Percentiles rank a stretch among this genome's conserved stretches.
Conservation (phyloP, 1,139 yeast genomes). For the Pneumocystis carinii region DNA sequence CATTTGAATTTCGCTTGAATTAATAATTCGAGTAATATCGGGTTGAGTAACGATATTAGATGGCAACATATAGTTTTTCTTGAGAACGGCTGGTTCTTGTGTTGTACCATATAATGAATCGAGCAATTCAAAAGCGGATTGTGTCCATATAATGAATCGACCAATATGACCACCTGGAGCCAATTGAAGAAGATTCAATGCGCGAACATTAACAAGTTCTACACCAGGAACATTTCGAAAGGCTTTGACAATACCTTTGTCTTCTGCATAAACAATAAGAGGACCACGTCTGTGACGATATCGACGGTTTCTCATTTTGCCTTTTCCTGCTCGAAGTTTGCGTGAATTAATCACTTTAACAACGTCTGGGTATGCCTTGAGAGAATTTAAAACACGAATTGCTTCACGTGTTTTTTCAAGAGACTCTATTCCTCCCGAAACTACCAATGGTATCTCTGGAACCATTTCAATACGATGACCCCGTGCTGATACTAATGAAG, state of each 20-base stretch:
- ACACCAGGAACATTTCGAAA: conserved; percentile 99
- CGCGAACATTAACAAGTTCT: conserved; percentile 84
- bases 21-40: conserved; percentile 92
- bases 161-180: conserved; percentile 99
- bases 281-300: conserved; percentile 99
- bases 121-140: conserved; percentile 90
- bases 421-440: conserved; percentile 83
- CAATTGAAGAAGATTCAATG: conserved; percentile 92
- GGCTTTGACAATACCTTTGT: conserved; percentile 95
- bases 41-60: conserved; percentile 85
- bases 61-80: conserved; percentile 88
- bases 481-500: conserved; percentile 97
- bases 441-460: conserved; percentile 97
- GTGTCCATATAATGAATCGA: conserved; percentile 99
- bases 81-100: conserved; percentile 57
- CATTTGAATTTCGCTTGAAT: conserved; percentile 98
- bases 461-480: conserved; percentile 99
- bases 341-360: conserved; percentile 96
- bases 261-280: conserved; percentile 85
- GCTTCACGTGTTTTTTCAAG: conserved; percentile 97
- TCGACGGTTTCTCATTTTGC: conserved; percentile 99
- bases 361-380: conserved; percentile 98
- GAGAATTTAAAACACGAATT: conserved; percentile 92
- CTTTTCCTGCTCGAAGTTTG: conserved; percentile 99
- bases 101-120: conserved; percentile 97